A percentile compares a stretch with the other conserved stretches of the same genome.
phyloP scores from a whole-genome alignment of 768 basidiomycete genomes.

The Mycena latifolia region DNA sequence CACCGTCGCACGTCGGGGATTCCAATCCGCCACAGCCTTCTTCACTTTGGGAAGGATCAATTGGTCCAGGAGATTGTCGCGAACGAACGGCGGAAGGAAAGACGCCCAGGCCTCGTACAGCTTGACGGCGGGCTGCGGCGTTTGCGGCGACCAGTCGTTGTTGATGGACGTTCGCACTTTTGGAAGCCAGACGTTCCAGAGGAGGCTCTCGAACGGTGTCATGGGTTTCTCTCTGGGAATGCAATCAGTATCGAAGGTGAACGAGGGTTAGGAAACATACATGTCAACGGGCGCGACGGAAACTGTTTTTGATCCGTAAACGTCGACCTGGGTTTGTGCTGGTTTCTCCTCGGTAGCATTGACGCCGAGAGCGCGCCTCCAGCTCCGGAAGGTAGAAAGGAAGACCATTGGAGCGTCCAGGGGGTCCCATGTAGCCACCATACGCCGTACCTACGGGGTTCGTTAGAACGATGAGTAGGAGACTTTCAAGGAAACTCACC shows the following conservation, averaged over 20 bases:
- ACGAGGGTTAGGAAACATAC: slow-evolving; percentile 45
- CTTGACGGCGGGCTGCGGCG: slow-evolving; percentile 80
- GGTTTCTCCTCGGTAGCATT: slow-evolving; percentile 57
- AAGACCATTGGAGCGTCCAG: slow-evolving; percentile 79
- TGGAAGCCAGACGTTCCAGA: slow-evolving; percentile 97
- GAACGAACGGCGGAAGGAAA: slow-evolving; percentile 90
- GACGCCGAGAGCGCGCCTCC: slow-evolving; percentile 78
- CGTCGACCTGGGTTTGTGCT: slow-evolving; percentile 61
- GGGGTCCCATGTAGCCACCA: slow-evolving; percentile 86
- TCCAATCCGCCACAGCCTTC: slow-evolving; percentile 89
- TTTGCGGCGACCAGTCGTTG: slow-evolving; percentile 90
- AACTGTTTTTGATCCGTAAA: slow-evolving; percentile 64
- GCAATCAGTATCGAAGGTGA: slow-evolving; percentile 18
- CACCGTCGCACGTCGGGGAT: slow-evolving; percentile 64
- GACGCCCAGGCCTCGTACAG: slow-evolving; percentile 92
- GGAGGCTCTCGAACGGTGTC: slow-evolving; percentile 94
- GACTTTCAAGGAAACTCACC: slow-evolving; percentile 49
- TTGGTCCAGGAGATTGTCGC: slow-evolving; percentile 96
- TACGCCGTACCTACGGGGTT: slow-evolving; percentile 67
- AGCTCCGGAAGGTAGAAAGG: slow-evolving; percentile 73
- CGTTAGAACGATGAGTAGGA: neutral
- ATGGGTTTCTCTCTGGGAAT: slow-evolving; percentile 70
- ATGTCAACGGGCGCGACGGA: slow-evolving; percentile 45
- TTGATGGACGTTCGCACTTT: slow-evolving; percentile 94
- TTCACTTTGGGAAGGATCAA: slow-evolving; percentile 94